A percentile compares a stretch with the other conserved stretches of the same genome.
These are phyloP conservation scores for Calonectria multiphialidica DNA, from an alignment of 2,329 filamentous ascomycete species.

Conservation along the genomic window DNA sequence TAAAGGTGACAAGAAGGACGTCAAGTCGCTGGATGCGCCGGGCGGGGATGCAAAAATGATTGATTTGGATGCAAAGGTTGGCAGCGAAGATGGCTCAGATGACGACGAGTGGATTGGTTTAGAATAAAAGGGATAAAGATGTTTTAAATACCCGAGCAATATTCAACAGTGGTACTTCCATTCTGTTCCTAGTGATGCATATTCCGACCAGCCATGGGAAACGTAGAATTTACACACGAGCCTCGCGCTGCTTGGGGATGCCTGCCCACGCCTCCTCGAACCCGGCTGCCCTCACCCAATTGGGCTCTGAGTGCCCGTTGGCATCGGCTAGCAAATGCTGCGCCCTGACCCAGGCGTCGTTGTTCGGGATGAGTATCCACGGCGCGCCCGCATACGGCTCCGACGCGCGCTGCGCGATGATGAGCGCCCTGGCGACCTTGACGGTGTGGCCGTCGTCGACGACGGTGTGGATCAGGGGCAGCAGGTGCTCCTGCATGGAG, in stretches of 20 bases:
- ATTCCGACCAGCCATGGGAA: not conserved
- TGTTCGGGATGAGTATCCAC: constrained; percentile 65
- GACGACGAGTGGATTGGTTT: constrained; percentile 62
- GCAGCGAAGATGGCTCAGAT: constrained; percentile 52
- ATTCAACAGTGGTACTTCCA: not conserved
- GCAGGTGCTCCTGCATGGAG: constrained; percentile 60
- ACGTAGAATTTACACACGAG: not conserved
- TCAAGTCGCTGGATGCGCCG: constrained; percentile 33
- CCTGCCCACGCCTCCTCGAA: constrained; percentile 75
- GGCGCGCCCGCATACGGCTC: constrained; percentile 57
- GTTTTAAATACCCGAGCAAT: constrained; percentile 41
- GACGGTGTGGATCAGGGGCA: constrained; percentile 59
- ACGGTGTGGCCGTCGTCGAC: constrained; percentile 85
- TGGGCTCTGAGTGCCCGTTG: constrained; percentile 63
- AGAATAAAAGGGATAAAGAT: constrained; percentile 52
- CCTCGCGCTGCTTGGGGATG: constrained; percentile 39
- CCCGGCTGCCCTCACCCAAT: constrained; percentile 73
- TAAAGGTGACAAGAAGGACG: constrained; percentile 40
- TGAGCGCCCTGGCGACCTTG: constrained; percentile 80
- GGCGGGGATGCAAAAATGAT: constrained; percentile 46
- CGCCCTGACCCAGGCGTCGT: constrained; percentile 71
- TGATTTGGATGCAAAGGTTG: constrained; percentile 47
- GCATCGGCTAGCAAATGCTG: constrained; percentile 73
- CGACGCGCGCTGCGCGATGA: constrained; percentile 69
- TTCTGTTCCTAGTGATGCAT: constrained; percentile 23